Percentiles rank a stretch among this genome's conserved stretches.
These are phyloP conservation scores for Juglanconis juglandina DNA, from an alignment of 2,329 filamentous ascomycete genomes.

Conservation along the genomic window DNA sequence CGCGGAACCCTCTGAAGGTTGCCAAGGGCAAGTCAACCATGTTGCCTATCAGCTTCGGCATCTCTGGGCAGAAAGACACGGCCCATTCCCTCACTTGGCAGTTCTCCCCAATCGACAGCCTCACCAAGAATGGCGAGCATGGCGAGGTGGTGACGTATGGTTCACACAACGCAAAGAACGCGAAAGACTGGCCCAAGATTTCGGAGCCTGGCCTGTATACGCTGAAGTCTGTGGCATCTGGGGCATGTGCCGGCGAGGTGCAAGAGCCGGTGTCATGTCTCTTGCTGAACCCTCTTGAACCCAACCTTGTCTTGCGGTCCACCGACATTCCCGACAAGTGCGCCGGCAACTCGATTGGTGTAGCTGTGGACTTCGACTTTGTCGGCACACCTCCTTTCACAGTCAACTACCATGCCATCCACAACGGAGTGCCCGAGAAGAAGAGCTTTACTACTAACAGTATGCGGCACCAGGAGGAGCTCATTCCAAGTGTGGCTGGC, in stretches of 20 bases:
- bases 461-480: slow-evolving; percentile 77
- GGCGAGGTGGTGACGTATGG: slow-evolving; percentile 56
- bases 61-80: slow-evolving; percentile 56
- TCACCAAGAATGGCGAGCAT: slow-evolving; percentile 69
- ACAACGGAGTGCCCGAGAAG: slow-evolving; percentile 54
- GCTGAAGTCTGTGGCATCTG: slow-evolving; percentile 72
- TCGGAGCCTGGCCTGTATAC: slow-evolving; percentile 82
- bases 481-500: slow-evolving; percentile 77
- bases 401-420: slow-evolving; percentile 72
- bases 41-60: slow-evolving; percentile 69
- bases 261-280: slow-evolving; percentile 92
- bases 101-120: slow-evolving; percentile 71
- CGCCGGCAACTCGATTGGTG: slow-evolving; percentile 86
- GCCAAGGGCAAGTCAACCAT: slow-evolving; percentile 67
- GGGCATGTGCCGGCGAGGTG: slow-evolving; percentile 81
- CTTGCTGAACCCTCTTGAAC: slow-evolving; percentile 85
- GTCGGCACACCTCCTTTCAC: slow-evolving; percentile 89
- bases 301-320: slow-evolving; percentile 67
- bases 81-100: slow-evolving; percentile 74
- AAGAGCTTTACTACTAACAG: slow-evolving; percentile 60
- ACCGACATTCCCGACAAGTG: slow-evolving; percentile 93
- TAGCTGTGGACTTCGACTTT: slow-evolving; percentile 83
- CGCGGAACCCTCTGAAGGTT: slow-evolving; percentile 76
- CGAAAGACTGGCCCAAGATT: slow-evolving; percentile 64
- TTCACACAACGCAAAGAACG: slow-evolving; percentile 58